Evolutionary conservation across 495 filamentous ascomycete species (phyloP).

Genomic region (Penicillium psychrofluorescens): DNA sequence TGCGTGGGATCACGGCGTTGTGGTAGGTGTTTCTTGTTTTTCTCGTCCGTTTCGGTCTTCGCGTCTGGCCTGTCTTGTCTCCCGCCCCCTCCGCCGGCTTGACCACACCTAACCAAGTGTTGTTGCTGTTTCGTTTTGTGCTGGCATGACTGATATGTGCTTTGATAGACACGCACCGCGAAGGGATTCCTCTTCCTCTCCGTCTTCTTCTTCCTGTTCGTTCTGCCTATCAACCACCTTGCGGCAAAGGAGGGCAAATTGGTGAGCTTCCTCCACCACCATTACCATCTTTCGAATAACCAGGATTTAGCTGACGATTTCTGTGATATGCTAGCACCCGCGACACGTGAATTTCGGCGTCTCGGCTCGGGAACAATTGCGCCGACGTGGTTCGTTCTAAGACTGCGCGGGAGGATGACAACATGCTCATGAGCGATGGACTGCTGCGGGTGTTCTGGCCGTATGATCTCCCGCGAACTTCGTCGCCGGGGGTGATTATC

Average conservation of each 20-base stretch:
- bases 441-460: conserved; percentile 99
- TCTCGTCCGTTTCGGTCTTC: neutral
- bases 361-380: conserved; percentile 90
- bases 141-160: too few species aligned
- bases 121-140: too few species aligned
- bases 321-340: conserved; percentile 58
- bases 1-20: conserved; percentile 97
- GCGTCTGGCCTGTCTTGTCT: neutral
- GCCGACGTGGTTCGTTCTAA: conserved; percentile 91
- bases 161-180: conserved; percentile 52
- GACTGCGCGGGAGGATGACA: conserved; percentile 61
- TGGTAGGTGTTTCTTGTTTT: conserved; percentile 52
- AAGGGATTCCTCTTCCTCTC: conserved; percentile 72
- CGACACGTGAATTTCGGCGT: conserved; percentile 74
- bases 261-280: conserved; percentile 34
- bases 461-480: conserved; percentile 68
- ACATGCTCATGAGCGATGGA: conserved; percentile 73
- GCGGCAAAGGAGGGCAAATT: conserved; percentile 59
- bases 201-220: conserved; percentile 67
- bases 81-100: conserved; percentile 8
- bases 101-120: neutral
- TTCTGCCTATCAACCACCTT: conserved; percentile 65
- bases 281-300: neutral
- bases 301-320: conserved; percentile 3
- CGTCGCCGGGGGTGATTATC: conserved; percentile 74